Conservation (phyloP, 768 basidiomycete species). For the Rhodosporidiobolus sp. region DNA sequence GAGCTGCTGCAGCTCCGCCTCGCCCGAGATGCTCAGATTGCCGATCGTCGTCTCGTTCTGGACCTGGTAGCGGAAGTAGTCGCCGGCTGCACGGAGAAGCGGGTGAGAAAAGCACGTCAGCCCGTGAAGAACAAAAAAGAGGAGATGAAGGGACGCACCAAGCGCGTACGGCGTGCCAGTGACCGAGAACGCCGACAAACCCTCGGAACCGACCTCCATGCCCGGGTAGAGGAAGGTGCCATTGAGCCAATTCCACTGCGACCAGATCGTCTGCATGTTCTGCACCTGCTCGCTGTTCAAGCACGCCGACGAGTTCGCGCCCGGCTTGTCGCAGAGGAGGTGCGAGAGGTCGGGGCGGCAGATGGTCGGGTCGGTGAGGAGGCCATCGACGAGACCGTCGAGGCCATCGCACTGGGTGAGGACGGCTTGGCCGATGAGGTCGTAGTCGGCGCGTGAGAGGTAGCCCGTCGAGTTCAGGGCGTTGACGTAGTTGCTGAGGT, state of each 20-base stretch:
- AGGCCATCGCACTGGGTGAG: background rate
- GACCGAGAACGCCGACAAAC: conserved; percentile 10
- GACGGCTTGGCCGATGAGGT: conserved; percentile 27
- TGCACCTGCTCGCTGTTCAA: conserved; percentile 7
- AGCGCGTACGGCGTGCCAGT: conserved; percentile 26
- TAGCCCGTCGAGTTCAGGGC: conserved; percentile 20
- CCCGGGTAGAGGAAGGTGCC: conserved; percentile 15
- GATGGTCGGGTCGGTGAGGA: conserved; percentile 46
- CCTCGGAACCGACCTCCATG: conserved; percentile 7
- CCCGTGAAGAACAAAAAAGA: background rate
- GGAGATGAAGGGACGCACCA: background rate
- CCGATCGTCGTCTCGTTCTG: background rate
- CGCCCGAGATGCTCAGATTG: background rate
- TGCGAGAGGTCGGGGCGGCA: conserved; percentile 43
- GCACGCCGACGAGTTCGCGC: conserved; percentile 10
- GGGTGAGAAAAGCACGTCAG: background rate
- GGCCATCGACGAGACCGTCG: conserved; percentile 25
- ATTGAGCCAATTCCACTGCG: background rate
- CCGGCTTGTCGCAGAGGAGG: background rate
- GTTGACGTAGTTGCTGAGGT: conserved; percentile 32
- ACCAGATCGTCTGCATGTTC: conserved; percentile 26
- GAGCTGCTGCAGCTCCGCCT: conserved; percentile 17
- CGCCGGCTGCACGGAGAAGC: background rate
- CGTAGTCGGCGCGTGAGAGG: conserved; percentile 16
- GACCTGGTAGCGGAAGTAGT: background rate